These are phyloP conservation scores for Arbutus unedo DNA, from an alignment of 148 eudicot species.

Conservation along the genomic window DNA sequence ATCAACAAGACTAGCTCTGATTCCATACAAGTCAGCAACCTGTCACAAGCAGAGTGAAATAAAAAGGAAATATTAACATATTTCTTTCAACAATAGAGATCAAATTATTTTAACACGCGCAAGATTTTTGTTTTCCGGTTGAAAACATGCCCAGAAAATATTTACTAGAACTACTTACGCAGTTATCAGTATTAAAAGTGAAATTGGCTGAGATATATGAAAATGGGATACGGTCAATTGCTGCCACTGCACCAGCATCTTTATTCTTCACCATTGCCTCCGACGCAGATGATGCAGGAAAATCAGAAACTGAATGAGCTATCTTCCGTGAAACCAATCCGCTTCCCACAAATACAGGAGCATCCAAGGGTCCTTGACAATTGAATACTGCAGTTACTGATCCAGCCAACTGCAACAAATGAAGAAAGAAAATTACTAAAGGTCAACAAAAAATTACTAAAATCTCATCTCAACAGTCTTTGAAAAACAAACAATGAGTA, in stretches of 20 bases:
- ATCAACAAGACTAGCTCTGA: constrained; percentile 89
- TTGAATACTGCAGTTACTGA: constrained; percentile 89
- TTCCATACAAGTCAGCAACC: constrained; percentile 98
- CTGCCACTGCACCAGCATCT: constrained; percentile 99
- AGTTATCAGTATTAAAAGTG: constrained; percentile 91
- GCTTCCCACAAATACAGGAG: constrained; percentile 97
- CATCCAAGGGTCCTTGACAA: constrained; percentile 97
- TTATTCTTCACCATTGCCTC: constrained; percentile 81
- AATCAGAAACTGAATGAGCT: constrained; percentile 48
- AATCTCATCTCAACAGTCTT: neutral
- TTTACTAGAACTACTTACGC: constrained; percentile 54
- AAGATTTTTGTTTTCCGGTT: neutral
- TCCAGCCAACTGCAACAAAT: constrained; percentile 74
- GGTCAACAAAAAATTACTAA: neutral
- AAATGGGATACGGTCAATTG: constrained; percentile 77
- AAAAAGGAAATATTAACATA: neutral
- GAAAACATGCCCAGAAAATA: constrained; percentile 3
- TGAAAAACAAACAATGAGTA: neutral
- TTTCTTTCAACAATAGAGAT: neutral
- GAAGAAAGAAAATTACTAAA: constrained; percentile 14
- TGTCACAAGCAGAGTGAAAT: constrained; percentile 28
- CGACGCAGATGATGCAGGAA: constrained; percentile 62
- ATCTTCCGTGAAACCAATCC: constrained; percentile 90
- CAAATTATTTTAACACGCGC: neutral
- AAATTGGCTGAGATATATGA: constrained; percentile 95